These are phyloP conservation scores for Schizophyllum commune DNA, from an alignment of 1,284 basidiomycete species.

Conservation along the genomic window DNA sequence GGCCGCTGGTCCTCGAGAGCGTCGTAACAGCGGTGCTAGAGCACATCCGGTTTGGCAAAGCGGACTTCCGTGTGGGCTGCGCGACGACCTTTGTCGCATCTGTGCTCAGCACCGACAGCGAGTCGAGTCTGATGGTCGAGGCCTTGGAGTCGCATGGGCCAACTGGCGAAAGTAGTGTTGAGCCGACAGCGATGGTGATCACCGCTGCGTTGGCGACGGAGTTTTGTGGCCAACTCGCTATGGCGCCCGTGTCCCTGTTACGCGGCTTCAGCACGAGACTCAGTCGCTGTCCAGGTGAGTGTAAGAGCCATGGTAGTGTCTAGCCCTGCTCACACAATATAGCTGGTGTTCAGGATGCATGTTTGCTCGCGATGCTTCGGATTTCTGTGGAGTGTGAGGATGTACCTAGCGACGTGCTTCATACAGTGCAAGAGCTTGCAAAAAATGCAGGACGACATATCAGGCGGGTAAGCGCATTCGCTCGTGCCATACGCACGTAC, in stretches of 20 bases:
- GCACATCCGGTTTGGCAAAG: slow-evolving; percentile 28
- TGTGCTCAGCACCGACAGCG: slow-evolving; percentile 32
- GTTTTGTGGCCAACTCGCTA: slow-evolving; percentile 41
- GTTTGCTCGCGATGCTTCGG: slow-evolving; percentile 60
- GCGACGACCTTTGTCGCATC: slow-evolving; percentile 41
- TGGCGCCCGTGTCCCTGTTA: slow-evolving; percentile 43
- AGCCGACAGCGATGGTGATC: slow-evolving; percentile 59
- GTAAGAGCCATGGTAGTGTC: no score
- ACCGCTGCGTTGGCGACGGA: slow-evolving; percentile 56
- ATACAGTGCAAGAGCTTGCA: slow-evolving; percentile 33
- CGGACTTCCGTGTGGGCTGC: slow-evolving; percentile 38
- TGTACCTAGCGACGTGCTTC: slow-evolving; percentile 36
- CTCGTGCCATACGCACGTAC: slow-evolving; percentile 5
- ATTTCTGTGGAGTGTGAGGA: slow-evolving; percentile 50
- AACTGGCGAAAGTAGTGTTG: slow-evolving; percentile 9
- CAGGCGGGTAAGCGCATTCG: slow-evolving; percentile 34
- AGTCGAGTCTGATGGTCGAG: no score
- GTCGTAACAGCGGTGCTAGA: neutral
- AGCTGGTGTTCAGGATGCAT: slow-evolving; percentile 67
- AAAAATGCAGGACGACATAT: slow-evolving; percentile 44
- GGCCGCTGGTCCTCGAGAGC: neutral
- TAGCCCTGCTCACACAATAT: neutral
- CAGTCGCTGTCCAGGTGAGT: slow-evolving; percentile 40
- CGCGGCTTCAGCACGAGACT: slow-evolving; percentile 42
- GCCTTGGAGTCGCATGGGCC: no score